Evolutionary conservation across 768 basidiomycete genomes (phyloP), one percentile per base, ranked within the genome.

Genomic region (Mycena indigotica): DNA sequence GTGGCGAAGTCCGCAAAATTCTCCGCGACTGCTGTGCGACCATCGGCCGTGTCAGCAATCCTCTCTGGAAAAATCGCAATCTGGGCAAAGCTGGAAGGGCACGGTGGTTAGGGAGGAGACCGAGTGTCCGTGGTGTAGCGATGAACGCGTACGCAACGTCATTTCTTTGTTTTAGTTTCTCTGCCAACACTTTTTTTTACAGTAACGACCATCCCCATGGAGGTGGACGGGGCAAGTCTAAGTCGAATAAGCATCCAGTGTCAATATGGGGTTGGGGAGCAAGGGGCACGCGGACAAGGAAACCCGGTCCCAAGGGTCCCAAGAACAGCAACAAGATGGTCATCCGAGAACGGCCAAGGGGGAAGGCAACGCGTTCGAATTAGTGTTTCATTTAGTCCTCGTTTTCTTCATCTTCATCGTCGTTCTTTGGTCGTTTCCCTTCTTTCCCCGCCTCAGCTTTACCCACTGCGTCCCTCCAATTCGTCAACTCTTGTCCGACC

Each of bases 201-300:
- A 94, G 92, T 45, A 83, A 81, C 53, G 93, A 95, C 73, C 93
- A 95, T 73, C 95, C 96, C 59, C 95, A 97, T 70, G 95, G 95
- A 73, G 95, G 96, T 78, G 96, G 96, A 73, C 89, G 96, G 75
- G 96, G 96, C 65, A 98, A 96, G 74, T 92, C 90, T 58, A 98
- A 99, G 81, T 93, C 92, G 56, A 87, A 95, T 84, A 96, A 93
- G 69, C 88, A 95, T 70, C 93, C 95, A 2, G 87, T 91, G 25
- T 94, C 92, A 12, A 84, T 91, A 52, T 97, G 89, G 88, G 95
- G 93, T 55, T 94, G 91, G 90, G 81, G 89, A 56, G 90, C 93
- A 15, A 93, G 94, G 78, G 95, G 95, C 57, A 91, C 87, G 59
- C 83, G 96, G 56, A 99, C 96, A 54, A 87, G 96, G 67, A 89